Percentiles rank a stretch among this genome's conserved stretches.
Conservation (phyloP, 2,329 filamentous ascomycete genomes). For the Rutstroemia sp. region DNA sequence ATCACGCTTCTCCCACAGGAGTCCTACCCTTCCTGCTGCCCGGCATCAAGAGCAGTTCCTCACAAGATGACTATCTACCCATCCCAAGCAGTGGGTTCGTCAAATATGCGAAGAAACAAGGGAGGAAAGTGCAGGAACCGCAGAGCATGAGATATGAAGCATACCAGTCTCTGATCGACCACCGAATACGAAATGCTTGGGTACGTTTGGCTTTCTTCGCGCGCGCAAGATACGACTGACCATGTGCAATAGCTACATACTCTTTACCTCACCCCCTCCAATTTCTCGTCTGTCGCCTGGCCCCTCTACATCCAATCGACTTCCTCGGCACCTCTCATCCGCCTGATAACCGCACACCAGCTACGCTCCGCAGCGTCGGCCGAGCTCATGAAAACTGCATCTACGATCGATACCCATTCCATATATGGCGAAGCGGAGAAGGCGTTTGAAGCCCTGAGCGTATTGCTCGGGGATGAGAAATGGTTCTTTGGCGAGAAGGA, state of each 20-base stretch:
- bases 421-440: constrained; percentile 53
- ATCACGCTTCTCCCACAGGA: constrained; percentile 87
- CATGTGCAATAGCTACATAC: constrained; percentile 55
- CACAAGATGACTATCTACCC: constrained; percentile 33
- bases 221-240: neutral
- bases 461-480: constrained; percentile 45
- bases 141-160: constrained; percentile 50
- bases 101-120: constrained; percentile 55
- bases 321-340: constrained; percentile 53
- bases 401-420: constrained; percentile 48
- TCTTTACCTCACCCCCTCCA: constrained; percentile 67
- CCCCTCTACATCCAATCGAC: constrained; percentile 66
- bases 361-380: constrained; percentile 65
- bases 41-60: constrained; percentile 22
- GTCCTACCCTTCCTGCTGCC: constrained; percentile 82
- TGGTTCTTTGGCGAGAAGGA: constrained; percentile 50
- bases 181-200: constrained; percentile 79
- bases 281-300: constrained; percentile 57
- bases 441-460: constrained; percentile 55
- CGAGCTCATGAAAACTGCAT: constrained; percentile 60
- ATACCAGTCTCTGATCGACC: constrained; percentile 71
- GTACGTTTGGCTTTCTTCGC: constrained; percentile 37
- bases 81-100: constrained; percentile 60
- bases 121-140: constrained; percentile 38
- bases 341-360: constrained; percentile 52